phyloP scores from a whole-genome alignment of 176 grass and related monocot genomes.

The Elymus sibiricus region DNA sequence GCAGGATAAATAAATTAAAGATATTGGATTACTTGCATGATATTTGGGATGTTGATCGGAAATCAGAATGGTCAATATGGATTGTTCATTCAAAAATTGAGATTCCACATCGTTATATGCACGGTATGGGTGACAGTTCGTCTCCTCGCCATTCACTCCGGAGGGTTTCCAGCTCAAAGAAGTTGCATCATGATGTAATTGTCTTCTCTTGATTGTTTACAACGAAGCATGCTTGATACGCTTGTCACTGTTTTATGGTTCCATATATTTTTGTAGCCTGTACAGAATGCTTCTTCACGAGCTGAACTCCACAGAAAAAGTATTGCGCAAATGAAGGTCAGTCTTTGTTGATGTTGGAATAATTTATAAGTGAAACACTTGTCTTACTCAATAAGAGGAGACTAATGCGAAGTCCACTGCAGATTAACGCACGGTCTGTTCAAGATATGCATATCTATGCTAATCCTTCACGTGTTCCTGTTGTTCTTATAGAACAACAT shows the following conservation, averaged over 20 bases:
- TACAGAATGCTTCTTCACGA: slow-evolving; percentile 58
- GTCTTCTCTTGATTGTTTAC: slow-evolving; percentile 20
- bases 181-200: slow-evolving; percentile 68
- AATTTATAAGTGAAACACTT: neutral
- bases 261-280: slow-evolving; percentile 52
- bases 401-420: slow-evolving; percentile 30
- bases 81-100: slow-evolving; percentile 93
- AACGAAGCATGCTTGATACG: neutral
- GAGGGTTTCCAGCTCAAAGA: slow-evolving; percentile 55
- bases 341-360: neutral
- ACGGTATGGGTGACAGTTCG: slow-evolving; percentile 50
- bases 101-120: slow-evolving; percentile 71
- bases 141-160: slow-evolving; percentile 67
- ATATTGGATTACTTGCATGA: slow-evolving; percentile 75
- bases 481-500: slow-evolving; percentile 89
- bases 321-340: slow-evolving; percentile 91
- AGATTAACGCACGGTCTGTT: slow-evolving; percentile 65
- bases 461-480: slow-evolving; percentile 83
- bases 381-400: neutral
- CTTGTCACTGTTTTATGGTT: slow-evolving; percentile 28
- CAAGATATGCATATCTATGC: slow-evolving; percentile 95
- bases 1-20: slow-evolving; percentile 72
- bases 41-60: slow-evolving; percentile 69
- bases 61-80: slow-evolving; percentile 95
- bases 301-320: slow-evolving; percentile 89